These are phyloP conservation scores for Candida michaelii DNA, from an alignment of 805 yeast species.

Conservation along the genomic window DNA sequence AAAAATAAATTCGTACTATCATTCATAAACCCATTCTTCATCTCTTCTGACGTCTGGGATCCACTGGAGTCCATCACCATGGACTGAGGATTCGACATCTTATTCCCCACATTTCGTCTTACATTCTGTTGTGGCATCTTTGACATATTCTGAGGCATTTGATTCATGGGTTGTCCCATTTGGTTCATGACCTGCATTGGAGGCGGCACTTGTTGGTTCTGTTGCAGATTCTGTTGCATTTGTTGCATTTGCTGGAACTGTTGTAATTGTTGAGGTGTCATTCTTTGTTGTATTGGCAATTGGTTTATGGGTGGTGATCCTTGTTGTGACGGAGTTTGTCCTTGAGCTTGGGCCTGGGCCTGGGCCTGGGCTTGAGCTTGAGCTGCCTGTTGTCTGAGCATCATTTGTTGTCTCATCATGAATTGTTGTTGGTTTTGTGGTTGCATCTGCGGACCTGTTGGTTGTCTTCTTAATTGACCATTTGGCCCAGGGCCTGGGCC, in stretches of 20 bases:
- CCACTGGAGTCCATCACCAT: constrained; percentile 1
- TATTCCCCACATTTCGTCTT: constrained; percentile 5
- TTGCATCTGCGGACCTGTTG: constrained; percentile 19
- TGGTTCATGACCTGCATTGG: constrained; percentile 6
- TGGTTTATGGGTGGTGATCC: constrained; percentile 11
- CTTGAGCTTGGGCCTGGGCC: constrained; percentile 11
- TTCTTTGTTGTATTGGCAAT: constrained; percentile 6
- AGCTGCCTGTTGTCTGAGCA: constrained; percentile 22
- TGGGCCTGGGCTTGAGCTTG: constrained; percentile 12
- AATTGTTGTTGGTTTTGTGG: constrained; percentile 29
- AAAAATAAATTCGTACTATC: constrained; percentile 12
- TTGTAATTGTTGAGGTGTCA: constrained; percentile 7
- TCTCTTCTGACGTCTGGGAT: constrained; percentile 8
- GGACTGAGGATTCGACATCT: not conserved
- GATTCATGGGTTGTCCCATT: constrained; percentile 6
- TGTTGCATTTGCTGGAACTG: constrained; percentile 9
- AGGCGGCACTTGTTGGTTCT: constrained; percentile 8
- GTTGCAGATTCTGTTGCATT: constrained; percentile 1
- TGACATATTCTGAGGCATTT: constrained; percentile 1
- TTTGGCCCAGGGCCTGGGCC: constrained; percentile 3
- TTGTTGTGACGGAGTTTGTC: constrained; percentile 8
- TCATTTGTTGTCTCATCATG: constrained; percentile 26
- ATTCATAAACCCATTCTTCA: constrained; percentile 11
- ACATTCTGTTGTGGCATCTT: constrained; percentile 5
- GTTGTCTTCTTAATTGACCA: constrained; percentile 4